Evolutionary conservation across 805 yeast species (phyloP).

Genomic region (Candida khao-thaluensis): DNA sequence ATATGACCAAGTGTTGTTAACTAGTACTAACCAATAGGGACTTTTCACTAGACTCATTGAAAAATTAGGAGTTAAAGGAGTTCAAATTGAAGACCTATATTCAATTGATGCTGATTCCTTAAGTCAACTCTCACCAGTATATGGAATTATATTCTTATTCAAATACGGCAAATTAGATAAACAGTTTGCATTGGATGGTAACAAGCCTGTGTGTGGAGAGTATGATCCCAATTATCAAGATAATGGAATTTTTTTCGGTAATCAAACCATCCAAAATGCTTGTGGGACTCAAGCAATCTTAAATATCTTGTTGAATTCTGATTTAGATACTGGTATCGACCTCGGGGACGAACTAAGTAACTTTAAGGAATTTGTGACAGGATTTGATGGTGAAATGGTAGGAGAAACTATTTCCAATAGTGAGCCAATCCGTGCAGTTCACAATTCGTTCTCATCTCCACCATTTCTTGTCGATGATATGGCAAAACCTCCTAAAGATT

Average conservation of each 20-base stretch:
- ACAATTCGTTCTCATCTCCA: conserved; percentile 63
- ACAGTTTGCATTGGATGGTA: conserved; percentile 24
- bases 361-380: conserved; percentile 49
- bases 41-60: conserved; percentile 65
- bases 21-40: conserved; percentile 40
- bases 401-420: conserved; percentile 65
- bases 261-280: conserved; percentile 64
- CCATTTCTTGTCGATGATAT: conserved; percentile 49
- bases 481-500: conserved; percentile 19
- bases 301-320: conserved; percentile 46
- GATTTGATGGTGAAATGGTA: conserved; percentile 54
- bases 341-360: conserved; percentile 49
- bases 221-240: conserved; percentile 36
- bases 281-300: conserved; percentile 75
- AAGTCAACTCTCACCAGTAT: conserved; percentile 38
- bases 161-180: conserved; percentile 50
- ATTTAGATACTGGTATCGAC: conserved; percentile 25
- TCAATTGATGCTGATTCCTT: conserved; percentile 49
- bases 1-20: background rate
- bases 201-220: conserved; percentile 44
- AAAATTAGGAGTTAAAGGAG: conserved; percentile 48
- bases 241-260: conserved; percentile 54
- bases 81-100: conserved; percentile 59
- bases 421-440: conserved; percentile 53
- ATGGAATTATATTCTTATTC: conserved; percentile 64